Evolutionary conservation across 257 asterid species (phyloP), one percentile per base, ranked within the genome.

Genomic region (Thymus mandschuricus): DNA sequence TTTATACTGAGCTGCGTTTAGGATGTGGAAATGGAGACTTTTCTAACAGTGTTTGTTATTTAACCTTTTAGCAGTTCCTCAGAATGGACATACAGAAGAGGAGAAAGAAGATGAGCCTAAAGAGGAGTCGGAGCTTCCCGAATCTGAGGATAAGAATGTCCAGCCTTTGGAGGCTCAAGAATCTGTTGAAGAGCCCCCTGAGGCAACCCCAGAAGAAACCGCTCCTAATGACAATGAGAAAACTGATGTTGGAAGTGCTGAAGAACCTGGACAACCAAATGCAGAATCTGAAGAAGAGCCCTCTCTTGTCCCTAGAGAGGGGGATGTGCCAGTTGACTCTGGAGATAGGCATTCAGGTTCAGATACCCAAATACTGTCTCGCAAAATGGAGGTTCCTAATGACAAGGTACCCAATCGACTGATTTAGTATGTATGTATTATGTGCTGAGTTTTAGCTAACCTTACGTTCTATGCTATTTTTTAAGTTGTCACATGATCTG

Each of bases 301-400:
- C 72, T 75, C 85, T n/a, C 73, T 78, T 56, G 75, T 76, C 54
- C 77, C 83, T 49, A 75, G 77, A 73, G 85, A 78, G 68, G 92
- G 84, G 58, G 88, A 78, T 70, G 85, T 73, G 64, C 84, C 87
- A 60, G 85, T 72, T 59, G 66, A 78, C 45, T 64, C 80, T 33
- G 74, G 65, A 66, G 89, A 82, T 61, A 49, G 56, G 73, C 77
- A 78, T 45, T 49, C 73, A 0, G 79, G 71, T 58, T 81, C 84
- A 3, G 90, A 67, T 27, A 60, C 77, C 30, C 87, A 81, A 78
- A 75, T 88, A 52, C 75, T 82, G 64, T 79, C 98, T 21, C 92
- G 88, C 78, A 90, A 86, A 83, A 91, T 94, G 82, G 98, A 88
- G 75, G 99, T 94, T 68, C 95, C 99, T 2, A 94, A 86, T 80